Evolutionary conservation across 257 asterid genomes (phyloP).

Genomic region (Fraxinus quadrangulata): DNA sequence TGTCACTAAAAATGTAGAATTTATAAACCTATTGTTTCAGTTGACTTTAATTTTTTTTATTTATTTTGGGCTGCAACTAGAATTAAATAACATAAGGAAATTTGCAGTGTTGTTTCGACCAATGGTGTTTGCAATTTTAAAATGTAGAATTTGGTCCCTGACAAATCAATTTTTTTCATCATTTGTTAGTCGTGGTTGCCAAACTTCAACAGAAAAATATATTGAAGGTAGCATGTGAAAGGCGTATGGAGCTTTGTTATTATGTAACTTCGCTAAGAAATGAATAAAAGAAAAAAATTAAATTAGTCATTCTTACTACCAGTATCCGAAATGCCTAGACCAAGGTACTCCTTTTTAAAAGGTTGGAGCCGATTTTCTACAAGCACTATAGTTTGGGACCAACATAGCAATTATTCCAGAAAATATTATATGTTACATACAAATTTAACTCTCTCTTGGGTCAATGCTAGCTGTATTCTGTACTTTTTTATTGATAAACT

Average conservation of each 20-base stretch:
- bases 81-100: neutral
- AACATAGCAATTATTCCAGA: no score
- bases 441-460: no score
- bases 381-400: no score
- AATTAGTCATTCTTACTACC: no score
- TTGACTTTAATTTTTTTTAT: neutral
- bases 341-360: no score
- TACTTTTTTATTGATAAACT: no score
- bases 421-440: no score
- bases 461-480: no score
- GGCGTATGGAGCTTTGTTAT: neutral
- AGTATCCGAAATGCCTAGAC: no score
- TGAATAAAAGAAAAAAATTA: no score
- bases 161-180: neutral
- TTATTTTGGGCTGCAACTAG: neutral
- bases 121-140: neutral
- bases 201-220: neutral
- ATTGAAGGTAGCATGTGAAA: neutral
- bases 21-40: neutral
- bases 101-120: neutral
- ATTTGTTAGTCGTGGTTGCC: neutral
- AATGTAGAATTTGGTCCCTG: neutral
- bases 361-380: no score
- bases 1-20: neutral
- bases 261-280: no score